Base-by-base conservation (phyloP, 2,329 filamentous ascomycete genomes). In the Celoporthe dispersa region DNA sequence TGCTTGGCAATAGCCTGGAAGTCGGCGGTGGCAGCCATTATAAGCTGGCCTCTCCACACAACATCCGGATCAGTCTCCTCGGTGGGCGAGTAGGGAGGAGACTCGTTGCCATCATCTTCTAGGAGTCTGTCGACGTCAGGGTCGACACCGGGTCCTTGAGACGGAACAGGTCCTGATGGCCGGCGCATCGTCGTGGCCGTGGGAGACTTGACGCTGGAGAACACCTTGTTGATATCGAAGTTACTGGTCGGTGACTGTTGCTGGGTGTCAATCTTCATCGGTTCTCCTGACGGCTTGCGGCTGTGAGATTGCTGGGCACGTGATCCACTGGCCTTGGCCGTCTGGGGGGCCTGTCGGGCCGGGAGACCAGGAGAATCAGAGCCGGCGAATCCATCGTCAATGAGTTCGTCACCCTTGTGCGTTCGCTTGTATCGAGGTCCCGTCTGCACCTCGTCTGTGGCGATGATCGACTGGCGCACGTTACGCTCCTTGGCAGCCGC, bases 401-500 rank as follows among this genome's bases (percentile, higher is more conserved):
- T 87, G 22, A 97, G 80, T 78, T 98, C 96, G 70, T 98, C 94
- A 16, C 96, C 96, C 80, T 98, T 98, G 83, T 98, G 95, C 2
- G 95, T 98, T 74, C 93, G 90, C 75, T 94, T 88, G 69, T 98
- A 91, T 3, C 94, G 90, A 4, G 94, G 92, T 1, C 68, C 70
- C 8, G 67, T 59, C 1, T 88, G 94, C 64, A 88, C 86, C 25
- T 92, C 89, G 28, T 92, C 88, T 19, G 93, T 88, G 71, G 95
- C 90, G 44, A 97, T 87, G 62, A 96, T 94, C 61, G 95, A 92
- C 79, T 95, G 92, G 76, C 94, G 93, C 77, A 96, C 93, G 0
- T 90, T 89, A 71, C 89, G 87, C 65, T 92, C 92, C 79, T 92
- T 92, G 85, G 95, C 90, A 75, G 91, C 89, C 22, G 92, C 92